Conservation (phyloP, 2,329 filamentous ascomycete genomes). For the Penicillium sp. region DNA sequence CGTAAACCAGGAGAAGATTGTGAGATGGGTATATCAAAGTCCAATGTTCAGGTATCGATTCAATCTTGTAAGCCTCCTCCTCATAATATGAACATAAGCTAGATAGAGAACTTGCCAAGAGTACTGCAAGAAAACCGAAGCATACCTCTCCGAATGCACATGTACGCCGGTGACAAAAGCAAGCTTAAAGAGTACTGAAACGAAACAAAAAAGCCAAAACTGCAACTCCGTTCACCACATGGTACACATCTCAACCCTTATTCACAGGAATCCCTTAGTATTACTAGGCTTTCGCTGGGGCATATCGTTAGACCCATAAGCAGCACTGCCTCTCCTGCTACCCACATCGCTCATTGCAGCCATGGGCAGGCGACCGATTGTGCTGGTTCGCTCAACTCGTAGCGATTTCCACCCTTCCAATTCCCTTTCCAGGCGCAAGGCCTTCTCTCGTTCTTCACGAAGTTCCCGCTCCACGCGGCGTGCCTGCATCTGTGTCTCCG, state of each 20-base stretch:
- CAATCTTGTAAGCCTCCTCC: conserved; percentile 5
- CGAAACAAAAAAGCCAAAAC: conserved; percentile 9
- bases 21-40: neutral
- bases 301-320: conserved; percentile 49
- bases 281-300: conserved; percentile 69
- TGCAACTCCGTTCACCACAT: conserved; percentile 18
- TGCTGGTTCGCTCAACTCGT: conserved; percentile 60
- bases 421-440: conserved; percentile 79
- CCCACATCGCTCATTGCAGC: conserved; percentile 40
- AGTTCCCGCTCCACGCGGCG: conserved; percentile 88
- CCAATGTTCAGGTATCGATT: conserved; percentile 4
- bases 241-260: conserved; percentile 14
- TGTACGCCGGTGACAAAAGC: conserved; percentile 12
- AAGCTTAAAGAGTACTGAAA: conserved; percentile 4
- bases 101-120: conserved; percentile 1
- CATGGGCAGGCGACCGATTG: conserved; percentile 30
- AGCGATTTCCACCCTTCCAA: conserved; percentile 77
- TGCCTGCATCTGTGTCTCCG: conserved; percentile 73
- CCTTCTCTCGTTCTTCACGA: conserved; percentile 82
- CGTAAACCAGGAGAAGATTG: too few species aligned
- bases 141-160: conserved; percentile 15
- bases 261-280: conserved; percentile 74
- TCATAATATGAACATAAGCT: conserved; percentile 17
- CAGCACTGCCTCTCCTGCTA: conserved; percentile 41
- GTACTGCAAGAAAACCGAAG: conserved; percentile 2